Base-by-base conservation (phyloP, 2,329 filamentous ascomycete species). In the Cryphonectria parasitica region DNA sequence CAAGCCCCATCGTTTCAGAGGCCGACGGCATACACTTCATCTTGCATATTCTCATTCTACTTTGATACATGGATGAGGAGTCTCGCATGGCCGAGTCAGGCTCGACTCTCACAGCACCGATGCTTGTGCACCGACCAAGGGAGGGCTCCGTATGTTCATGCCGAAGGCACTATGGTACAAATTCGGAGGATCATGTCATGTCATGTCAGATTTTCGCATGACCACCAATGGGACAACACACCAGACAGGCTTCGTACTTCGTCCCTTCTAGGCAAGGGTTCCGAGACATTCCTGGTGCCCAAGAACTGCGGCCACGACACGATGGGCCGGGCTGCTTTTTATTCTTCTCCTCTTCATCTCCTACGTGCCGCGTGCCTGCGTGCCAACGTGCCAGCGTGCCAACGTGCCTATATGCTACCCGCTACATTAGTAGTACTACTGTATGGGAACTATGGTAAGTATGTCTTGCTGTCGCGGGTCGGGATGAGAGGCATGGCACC, bases 131-230 rank as follows among this genome's bases (percentile, higher is more conserved):
- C 34, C 34, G 31, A 19, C 58, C n/a, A 58, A 31, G 54, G 54
- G 58, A 61, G 58, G 22, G 11, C 19, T 36, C 58, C 58, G 31
- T 39, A 10, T 22, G 22, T 49, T n/a, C 45, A n/a, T 49, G 45
- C 45, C 22, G 45, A 10, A 49, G 7, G 45, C 22, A 11, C 45
- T 49, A n/a, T 49, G 45, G 45, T 49, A n/a, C 45, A 49, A 49
- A 34, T 22, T 61, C 34, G 31, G 58, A 58, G 54, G 54, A 58
- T 58, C 54, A 58, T 58, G 54, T 58, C 54, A 58, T 17, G 13
- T 56, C 52, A 56, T 58, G 54, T 58, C 54, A 58, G 54, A 31
- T 49, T 39, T n/a, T 61, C 58, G 58, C 31, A 39, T 39, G n/a
- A 39, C 22, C 58, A 61, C 58, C 58, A 61, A 61, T 61, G 34